A percentile compares a stretch with the other conserved stretches of the same genome.
phyloP scores from a whole-genome alignment of 2,329 filamentous ascomycete genomes.

The Cercospora zeae-maydis region DNA sequence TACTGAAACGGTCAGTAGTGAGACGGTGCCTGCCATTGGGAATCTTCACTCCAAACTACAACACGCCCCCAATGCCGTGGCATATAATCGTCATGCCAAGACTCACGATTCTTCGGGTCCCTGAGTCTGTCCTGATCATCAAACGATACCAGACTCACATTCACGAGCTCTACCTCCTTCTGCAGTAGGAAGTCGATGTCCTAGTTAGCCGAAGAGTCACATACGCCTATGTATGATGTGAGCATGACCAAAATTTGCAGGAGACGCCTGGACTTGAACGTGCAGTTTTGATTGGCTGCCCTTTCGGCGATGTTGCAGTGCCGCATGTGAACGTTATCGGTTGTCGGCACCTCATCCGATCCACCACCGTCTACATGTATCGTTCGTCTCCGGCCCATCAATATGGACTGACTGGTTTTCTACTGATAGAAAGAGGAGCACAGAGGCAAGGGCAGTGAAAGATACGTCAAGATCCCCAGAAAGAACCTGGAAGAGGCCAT shows the following conservation, averaged over 20 bases:
- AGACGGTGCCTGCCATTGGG: not conserved
- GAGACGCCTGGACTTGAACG: not conserved
- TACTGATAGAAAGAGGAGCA: not conserved
- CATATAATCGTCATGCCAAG: not conserved
- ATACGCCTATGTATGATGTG: not conserved
- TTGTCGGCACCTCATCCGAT: conserved; percentile 1
- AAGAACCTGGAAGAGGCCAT: conserved; percentile 6
- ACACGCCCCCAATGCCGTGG: not conserved
- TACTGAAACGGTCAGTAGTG: not conserved
- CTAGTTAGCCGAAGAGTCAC: not conserved
- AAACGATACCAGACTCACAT: not conserved
- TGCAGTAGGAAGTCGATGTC: not conserved
- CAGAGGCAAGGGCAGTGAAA: not conserved
- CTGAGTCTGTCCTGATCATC: not conserved
- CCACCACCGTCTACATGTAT: too few relatives aligned
- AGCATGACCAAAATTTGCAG: not conserved
- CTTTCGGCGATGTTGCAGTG: conserved; percentile 1
- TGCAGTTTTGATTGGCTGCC: conserved; percentile 4
- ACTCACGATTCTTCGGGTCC: not conserved
- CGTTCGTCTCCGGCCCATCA: not conserved
- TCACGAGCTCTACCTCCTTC: not conserved
- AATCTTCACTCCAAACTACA: not conserved
- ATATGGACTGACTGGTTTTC: too few relatives aligned
- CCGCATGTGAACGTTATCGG: conserved; percentile 10
- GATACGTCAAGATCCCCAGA: not conserved